phyloP scores from a whole-genome alignment of 148 eudicot species.

The Amaranthus palmeri region DNA sequence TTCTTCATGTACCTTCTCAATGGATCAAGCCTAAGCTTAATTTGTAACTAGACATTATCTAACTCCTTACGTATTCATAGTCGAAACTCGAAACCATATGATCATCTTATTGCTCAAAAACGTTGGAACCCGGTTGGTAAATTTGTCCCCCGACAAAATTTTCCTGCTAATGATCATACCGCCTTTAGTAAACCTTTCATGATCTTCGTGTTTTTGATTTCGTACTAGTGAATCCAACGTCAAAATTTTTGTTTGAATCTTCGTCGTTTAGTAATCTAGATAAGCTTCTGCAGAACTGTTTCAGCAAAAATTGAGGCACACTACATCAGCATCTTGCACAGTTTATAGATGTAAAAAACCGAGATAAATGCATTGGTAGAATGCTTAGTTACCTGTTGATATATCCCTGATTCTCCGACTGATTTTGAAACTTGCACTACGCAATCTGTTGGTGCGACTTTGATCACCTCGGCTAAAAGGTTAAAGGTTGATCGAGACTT shows the following conservation, averaged over 20 bases:
- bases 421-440: conserved; percentile 49
- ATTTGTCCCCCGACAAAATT: no score
- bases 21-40: no score
- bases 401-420: conserved; percentile 31
- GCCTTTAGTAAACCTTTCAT: neutral
- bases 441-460: conserved; percentile 55
- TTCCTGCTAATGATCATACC: no score
- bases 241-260: conserved; percentile 23
- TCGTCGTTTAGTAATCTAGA: conserved; percentile 37
- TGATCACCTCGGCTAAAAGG: conserved; percentile 49
- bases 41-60: no score
- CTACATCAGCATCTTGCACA: conserved; percentile 5
- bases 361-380: neutral
- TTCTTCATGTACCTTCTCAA: no score
- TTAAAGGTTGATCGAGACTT: conserved; percentile 38
- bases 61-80: no score
- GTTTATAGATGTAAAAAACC: neutral
- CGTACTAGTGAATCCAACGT: conserved; percentile 18
- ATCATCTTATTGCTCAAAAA: no score
- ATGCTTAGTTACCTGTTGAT: conserved; percentile 36
- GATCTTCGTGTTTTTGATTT: neutral
- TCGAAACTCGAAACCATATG: no score
- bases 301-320: conserved; percentile 4
- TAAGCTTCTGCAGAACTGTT: conserved; percentile 54
- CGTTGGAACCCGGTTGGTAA: no score